Conservation (phyloP, 352 stramenopile species). For the Globisporangium sylvaticum region DNA sequence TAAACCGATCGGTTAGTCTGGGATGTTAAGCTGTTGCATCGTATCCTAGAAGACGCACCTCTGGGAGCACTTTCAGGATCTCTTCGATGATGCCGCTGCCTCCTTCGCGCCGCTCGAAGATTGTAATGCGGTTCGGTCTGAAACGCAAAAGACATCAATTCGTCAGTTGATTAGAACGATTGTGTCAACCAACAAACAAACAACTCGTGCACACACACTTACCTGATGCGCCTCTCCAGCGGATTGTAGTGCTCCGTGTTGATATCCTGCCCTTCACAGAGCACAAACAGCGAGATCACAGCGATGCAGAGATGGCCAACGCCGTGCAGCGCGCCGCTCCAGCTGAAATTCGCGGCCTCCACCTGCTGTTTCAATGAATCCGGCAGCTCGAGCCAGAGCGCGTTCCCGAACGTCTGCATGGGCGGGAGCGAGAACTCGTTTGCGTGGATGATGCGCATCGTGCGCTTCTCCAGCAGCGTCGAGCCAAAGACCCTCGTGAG, state of each 20-base stretch:
- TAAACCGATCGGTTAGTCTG: neutral
- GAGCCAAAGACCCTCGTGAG: slow-evolving; percentile 82
- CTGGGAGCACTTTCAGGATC: slow-evolving; percentile 56
- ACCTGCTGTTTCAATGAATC: slow-evolving; percentile 35
- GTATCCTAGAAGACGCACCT: slow-evolving; percentile 27
- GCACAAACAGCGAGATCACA: slow-evolving; percentile 91
- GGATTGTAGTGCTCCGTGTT: slow-evolving; percentile 83
- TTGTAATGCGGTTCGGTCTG: slow-evolving; percentile 77
- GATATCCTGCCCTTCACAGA: slow-evolving; percentile 84
- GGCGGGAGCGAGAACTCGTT: slow-evolving; percentile 93
- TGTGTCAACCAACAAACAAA: slow-evolving; percentile 26
- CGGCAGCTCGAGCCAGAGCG: slow-evolving; percentile 94
- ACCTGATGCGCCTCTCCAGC: slow-evolving; percentile 45
- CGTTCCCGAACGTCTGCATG: slow-evolving; percentile 94
- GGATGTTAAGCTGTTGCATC: no score
- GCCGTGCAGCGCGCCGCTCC: slow-evolving; percentile 61
- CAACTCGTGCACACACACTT: neutral
- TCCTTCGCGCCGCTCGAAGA: slow-evolving; percentile 87
- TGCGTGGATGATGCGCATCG: slow-evolving; percentile 67
- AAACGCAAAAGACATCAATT: neutral
- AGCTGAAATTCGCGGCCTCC: slow-evolving; percentile 28
- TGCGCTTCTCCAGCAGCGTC: slow-evolving; percentile 78
- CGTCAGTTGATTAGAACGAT: no score
- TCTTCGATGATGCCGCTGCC: slow-evolving; percentile 84
- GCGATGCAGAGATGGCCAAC: slow-evolving; percentile 91